Conservation (phyloP, 495 filamentous ascomycete species). For the Penicillium roqueforti region DNA sequence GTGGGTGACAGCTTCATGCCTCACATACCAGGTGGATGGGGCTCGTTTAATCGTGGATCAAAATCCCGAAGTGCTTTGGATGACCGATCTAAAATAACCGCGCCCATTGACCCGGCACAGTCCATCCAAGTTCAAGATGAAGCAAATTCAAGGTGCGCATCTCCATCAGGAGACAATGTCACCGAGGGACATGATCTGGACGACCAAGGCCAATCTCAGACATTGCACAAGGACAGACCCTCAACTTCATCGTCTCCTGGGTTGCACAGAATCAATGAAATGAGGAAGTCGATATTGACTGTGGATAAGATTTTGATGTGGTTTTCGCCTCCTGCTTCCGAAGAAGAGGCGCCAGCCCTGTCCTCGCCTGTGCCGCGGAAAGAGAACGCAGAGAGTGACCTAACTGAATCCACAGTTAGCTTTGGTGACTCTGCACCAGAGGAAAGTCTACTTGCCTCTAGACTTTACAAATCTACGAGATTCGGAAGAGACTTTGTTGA, state of each 20-base stretch:
- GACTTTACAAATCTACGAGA: slow-evolving; percentile 19
- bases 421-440: slow-evolving; percentile 22
- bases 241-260: slow-evolving; percentile 18
- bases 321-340: slow-evolving; percentile 26
- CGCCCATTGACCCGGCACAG: not conserved
- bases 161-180: slow-evolving; percentile 15
- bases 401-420: slow-evolving; percentile 20
- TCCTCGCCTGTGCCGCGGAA: slow-evolving; percentile 5
- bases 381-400: slow-evolving; percentile 15
- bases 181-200: slow-evolving; percentile 13
- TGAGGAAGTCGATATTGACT: slow-evolving; percentile 32
- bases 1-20: slow-evolving; percentile 36
- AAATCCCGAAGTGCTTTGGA: not conserved
- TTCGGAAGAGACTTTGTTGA: slow-evolving; percentile 20
- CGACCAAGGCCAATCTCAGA: slow-evolving; percentile 8
- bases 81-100: not conserved
- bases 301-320: slow-evolving; percentile 36
- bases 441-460: slow-evolving; percentile 32
- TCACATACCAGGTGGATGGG: slow-evolving; percentile 61
- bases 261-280: slow-evolving; percentile 23
- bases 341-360: slow-evolving; percentile 6
- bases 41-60: slow-evolving; percentile 30
- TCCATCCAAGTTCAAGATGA: slow-evolving; percentile 10
- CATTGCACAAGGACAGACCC: slow-evolving; percentile 16
- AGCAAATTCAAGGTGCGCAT: slow-evolving; percentile 30